These are phyloP conservation scores for Graphilbum ipis-grandicollis DNA, from an alignment of 2,329 filamentous ascomycete species.

Conservation along the genomic window DNA sequence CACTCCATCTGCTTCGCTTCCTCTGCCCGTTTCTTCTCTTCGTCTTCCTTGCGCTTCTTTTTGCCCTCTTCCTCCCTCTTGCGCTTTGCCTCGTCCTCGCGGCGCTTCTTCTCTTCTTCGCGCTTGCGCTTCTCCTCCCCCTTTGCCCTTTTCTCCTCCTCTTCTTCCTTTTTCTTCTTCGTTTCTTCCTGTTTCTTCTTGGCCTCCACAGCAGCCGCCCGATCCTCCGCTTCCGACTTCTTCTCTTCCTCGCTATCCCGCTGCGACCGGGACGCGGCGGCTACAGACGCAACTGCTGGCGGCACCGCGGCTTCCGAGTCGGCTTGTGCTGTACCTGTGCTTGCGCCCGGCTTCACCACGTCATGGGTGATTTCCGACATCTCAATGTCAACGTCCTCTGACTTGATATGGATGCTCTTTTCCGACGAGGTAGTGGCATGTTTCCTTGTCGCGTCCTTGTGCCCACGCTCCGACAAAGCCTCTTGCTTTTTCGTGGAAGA, in stretches of 20 bases:
- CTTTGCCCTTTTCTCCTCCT: slow-evolving; percentile 10
- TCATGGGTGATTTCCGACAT: slow-evolving; percentile 29
- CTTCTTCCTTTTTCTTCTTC: slow-evolving; percentile 13
- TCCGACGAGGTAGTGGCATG: slow-evolving; percentile 19
- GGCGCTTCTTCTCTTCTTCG: slow-evolving; percentile 17
- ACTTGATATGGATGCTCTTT: slow-evolving; percentile 38
- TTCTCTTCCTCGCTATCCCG: slow-evolving; percentile 15
- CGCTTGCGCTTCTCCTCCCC: slow-evolving; percentile 15
- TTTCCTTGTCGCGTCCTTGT: too few species aligned
- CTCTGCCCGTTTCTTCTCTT: slow-evolving; percentile 14
- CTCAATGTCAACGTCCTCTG: slow-evolving; percentile 36
- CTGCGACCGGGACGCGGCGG: slow-evolving; percentile 2
- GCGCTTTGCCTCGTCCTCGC: slow-evolving; percentile 14
- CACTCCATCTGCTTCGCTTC: slow-evolving; percentile 15
- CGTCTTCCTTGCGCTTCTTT: slow-evolving; percentile 13
- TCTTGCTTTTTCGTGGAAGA: slow-evolving; percentile 21
- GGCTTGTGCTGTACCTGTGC: slow-evolving; percentile 9
- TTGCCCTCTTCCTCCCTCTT: slow-evolving; percentile 15
- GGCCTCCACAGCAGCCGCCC: slow-evolving; percentile 12
- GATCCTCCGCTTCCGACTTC: slow-evolving; percentile 11
- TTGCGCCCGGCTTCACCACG: slow-evolving; percentile 3
- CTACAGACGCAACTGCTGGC: background rate
- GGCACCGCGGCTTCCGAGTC: slow-evolving; percentile 16
- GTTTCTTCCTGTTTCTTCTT: slow-evolving; percentile 18
- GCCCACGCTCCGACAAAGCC: slow-evolving; percentile 17